Conservation (phyloP, 495 filamentous ascomycete species). For the Annulohypoxylon moriforme region DNA sequence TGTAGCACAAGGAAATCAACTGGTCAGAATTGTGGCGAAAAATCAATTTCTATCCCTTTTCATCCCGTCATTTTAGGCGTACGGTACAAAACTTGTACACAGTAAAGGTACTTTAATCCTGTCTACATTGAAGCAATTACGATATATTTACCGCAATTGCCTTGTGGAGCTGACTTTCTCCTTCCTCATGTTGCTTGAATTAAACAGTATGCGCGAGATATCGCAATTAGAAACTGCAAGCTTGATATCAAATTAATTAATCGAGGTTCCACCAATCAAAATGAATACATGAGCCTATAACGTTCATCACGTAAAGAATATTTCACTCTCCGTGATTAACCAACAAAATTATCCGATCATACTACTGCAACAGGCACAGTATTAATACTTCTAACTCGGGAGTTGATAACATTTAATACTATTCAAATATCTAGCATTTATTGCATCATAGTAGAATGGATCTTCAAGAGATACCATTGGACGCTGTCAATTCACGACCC, state of each 20-base stretch:
- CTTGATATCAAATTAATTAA: neutral
- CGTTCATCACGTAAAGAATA: too few species aligned
- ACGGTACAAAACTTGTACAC: too few species aligned
- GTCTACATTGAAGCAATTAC: too few species aligned
- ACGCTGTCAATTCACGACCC: constrained; percentile 30
- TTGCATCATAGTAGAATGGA: neutral
- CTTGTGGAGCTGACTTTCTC: neutral
- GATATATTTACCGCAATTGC: neutral
- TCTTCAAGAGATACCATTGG: constrained; percentile 1
- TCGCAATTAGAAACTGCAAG: neutral
- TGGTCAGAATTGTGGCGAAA: neutral
- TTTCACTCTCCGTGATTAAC: neutral
- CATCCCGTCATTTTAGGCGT: neutral
- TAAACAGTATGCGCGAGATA: neutral
- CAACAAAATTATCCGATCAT: neutral
- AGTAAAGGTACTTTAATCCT: too few species aligned
- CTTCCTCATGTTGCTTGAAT: neutral
- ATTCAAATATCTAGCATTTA: neutral
- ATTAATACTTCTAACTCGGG: too few species aligned
- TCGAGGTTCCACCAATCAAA: too few species aligned
- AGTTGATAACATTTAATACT: neutral
- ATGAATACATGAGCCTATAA: too few species aligned
- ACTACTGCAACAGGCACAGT: neutral
- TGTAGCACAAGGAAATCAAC: neutral
- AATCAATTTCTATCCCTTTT: neutral